Percentiles rank a stretch among this genome's conserved stretches.
Evolutionary conservation across 2,329 filamentous ascomycete genomes (phyloP).

Genomic region (Periconia digitata): DNA sequence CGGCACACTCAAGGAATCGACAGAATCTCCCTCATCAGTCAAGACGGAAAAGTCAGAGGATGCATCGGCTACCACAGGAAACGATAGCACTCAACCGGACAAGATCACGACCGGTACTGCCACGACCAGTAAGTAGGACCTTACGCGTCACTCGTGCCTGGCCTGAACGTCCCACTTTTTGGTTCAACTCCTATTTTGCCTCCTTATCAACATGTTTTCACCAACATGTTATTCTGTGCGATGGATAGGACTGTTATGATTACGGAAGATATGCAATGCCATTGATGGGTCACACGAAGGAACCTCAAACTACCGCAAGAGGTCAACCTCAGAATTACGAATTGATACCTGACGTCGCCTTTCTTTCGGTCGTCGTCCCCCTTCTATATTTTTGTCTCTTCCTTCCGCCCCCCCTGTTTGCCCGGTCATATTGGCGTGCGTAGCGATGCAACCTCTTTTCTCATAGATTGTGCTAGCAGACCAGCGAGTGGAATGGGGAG

Average conservation of each 20-base stretch:
- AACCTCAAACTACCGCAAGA: slow-evolving; percentile 13
- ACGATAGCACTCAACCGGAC: slow-evolving; percentile 18
- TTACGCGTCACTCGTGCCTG: not conserved
- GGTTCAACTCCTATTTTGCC: not conserved
- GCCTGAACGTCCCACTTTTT: not conserved
- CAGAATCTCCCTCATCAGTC: slow-evolving; percentile 41
- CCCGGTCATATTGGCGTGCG: slow-evolving; percentile 4
- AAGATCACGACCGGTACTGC: slow-evolving; percentile 18
- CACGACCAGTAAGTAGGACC: slow-evolving; percentile 24
- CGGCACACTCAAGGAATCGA: slow-evolving; percentile 20
- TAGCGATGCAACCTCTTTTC: slow-evolving; percentile 11
- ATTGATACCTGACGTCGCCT: slow-evolving; percentile 42
- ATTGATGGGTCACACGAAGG: slow-evolving; percentile 26
- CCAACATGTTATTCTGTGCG: not conserved
- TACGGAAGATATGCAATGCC: slow-evolving; percentile 12
- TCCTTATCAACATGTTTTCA: not conserved
- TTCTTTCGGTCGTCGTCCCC: slow-evolving; percentile 31
- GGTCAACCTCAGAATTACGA: slow-evolving; percentile 24
- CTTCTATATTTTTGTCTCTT: slow-evolving; percentile 11
- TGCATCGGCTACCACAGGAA: slow-evolving; percentile 10
- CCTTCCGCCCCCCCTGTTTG: slow-evolving; percentile 2
- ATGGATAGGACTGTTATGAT: not conserved
- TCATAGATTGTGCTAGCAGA: slow-evolving; percentile 8
- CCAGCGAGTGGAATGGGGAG: not conserved
- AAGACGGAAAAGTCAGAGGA: slow-evolving; percentile 40